Evolutionary conservation across 768 basidiomycete species (phyloP), one percentile per base, ranked within the genome.

Genomic region (Lentinula raphanica): DNA sequence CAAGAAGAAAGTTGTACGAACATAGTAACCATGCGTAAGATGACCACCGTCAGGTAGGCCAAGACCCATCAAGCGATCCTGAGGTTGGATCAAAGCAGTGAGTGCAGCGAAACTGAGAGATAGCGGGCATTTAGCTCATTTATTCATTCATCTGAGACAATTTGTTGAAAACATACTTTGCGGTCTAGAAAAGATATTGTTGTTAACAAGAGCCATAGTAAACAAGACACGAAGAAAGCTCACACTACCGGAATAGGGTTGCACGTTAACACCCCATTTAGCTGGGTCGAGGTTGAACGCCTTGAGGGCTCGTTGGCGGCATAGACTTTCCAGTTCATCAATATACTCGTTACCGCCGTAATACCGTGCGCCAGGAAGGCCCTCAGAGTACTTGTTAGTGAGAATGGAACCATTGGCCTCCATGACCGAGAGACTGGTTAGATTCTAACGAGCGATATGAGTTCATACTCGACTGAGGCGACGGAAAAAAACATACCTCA

Each of bases 301-400:
- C 72, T 90, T 77, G 63, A 99, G 84, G 31, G 97, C 97, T 68
- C 97, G 93, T 75, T 94, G 87, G 72, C 94, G 93, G 79, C 92
- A 94, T 58, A 99, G 86, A 60, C 83, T 74, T 76, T 98, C 97
- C 67, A 99, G 89, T 70, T 97, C 92, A 69, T 98, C 97, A 65
- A 98, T 90, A 78, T 89, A 89, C 75, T 98, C 97, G 77, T 98
- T 99, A 58, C 96, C 96, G 66, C 94, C 94, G 65, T 96, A 98
- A 77, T 97, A 97, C 59, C 95, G 88, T 45, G 94, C 95, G 56
- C 84, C 86, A n/a, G 97, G 97, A 49, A 98, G 92, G 79, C 97
- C 97, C 76, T 98, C 97, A 21, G 97, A 98, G 81, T 97, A 97
- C 77, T 98, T 98, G 86, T 97, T 97, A 71, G 96, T 98, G 70